A percentile compares a stretch with the other conserved stretches of the same genome.
Evolutionary conservation across 176 grass and related monocot genomes (phyloP).

Genomic region (Oryza coarctata): DNA sequence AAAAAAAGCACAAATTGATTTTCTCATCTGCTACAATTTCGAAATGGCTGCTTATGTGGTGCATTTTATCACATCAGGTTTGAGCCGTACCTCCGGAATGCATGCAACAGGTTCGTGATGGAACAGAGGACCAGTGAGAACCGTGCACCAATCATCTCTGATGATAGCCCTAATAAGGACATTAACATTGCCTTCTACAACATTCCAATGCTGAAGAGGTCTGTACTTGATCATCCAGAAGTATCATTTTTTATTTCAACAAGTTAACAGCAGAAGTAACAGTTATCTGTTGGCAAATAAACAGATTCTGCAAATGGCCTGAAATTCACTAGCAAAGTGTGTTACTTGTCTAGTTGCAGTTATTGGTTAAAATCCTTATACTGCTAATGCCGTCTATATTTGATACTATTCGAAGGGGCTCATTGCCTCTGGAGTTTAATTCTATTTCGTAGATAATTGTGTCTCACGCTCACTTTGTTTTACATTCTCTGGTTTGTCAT

Average conservation of each 20-base stretch:
- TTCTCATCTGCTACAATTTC: background rate
- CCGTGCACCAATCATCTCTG: constrained; percentile 68
- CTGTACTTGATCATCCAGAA: background rate
- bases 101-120: constrained; percentile 89
- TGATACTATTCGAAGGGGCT: background rate
- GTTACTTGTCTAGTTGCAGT: background rate
- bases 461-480: background rate
- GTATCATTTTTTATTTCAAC: background rate
- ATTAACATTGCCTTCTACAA: constrained; percentile 95
- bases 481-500: constrained; percentile 1
- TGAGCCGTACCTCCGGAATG: constrained; percentile 77
- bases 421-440: background rate
- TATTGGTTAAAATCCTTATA: constrained; percentile 1
- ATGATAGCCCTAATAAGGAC: constrained; percentile 88
- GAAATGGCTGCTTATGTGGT: background rate
- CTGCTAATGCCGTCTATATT: background rate
- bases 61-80: constrained; percentile 51
- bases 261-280: background rate
- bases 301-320: background rate
- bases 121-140: constrained; percentile 63
- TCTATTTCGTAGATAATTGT: background rate
- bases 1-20: background rate
- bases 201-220: constrained; percentile 85
- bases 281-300: background rate
- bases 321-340: background rate